These are phyloP conservation scores for Letharia lupina DNA, from an alignment of 495 filamentous ascomycete species.

Conservation along the genomic window DNA sequence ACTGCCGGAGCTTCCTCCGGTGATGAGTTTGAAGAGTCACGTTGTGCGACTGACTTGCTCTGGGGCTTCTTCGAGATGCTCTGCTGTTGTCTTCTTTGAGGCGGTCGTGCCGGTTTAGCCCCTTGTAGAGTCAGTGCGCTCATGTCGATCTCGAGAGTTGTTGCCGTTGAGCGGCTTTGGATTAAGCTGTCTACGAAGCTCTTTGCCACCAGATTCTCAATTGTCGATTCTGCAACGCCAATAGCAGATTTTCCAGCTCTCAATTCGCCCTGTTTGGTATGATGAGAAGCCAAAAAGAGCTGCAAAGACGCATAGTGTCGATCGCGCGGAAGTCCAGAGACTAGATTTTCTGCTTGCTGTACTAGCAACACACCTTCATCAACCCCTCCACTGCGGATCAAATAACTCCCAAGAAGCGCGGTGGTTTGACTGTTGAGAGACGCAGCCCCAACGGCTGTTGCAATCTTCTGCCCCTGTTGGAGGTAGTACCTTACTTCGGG, in stretches of 20 bases:
- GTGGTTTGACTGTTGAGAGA: conserved; percentile 35
- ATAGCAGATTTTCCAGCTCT: conserved; percentile 9
- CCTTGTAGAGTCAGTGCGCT: conserved; percentile 13
- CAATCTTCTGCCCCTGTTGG: conserved; percentile 75
- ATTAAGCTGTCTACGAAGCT: conserved; percentile 7
- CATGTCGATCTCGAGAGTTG: conserved; percentile 9
- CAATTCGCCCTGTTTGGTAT: neutral
- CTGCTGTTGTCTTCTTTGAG: conserved; percentile 1
- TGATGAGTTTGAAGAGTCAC: conserved; percentile 24
- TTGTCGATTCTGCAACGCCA: conserved; percentile 9
- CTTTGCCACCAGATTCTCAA: conserved; percentile 7
- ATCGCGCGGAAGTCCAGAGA: conserved; percentile 9
- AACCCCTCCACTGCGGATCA: conserved; percentile 11
- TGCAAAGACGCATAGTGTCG: conserved; percentile 17
- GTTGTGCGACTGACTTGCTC: conserved; percentile 29
- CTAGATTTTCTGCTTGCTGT: conserved; percentile 5
- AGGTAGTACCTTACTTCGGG: conserved; percentile 86
- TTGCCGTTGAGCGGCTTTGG: neutral
- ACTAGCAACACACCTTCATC: conserved; percentile 3
- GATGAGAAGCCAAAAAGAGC: conserved; percentile 7
- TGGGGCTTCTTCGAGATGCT: conserved; percentile 21
- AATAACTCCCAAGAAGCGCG: conserved; percentile 7
- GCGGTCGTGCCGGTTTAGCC: neutral
- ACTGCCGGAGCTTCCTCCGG: conserved; percentile 31
- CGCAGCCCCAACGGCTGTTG: conserved; percentile 55